Conservation (phyloP, 2,329 filamentous ascomycete species). For the Ophiostoma ips region DNA sequence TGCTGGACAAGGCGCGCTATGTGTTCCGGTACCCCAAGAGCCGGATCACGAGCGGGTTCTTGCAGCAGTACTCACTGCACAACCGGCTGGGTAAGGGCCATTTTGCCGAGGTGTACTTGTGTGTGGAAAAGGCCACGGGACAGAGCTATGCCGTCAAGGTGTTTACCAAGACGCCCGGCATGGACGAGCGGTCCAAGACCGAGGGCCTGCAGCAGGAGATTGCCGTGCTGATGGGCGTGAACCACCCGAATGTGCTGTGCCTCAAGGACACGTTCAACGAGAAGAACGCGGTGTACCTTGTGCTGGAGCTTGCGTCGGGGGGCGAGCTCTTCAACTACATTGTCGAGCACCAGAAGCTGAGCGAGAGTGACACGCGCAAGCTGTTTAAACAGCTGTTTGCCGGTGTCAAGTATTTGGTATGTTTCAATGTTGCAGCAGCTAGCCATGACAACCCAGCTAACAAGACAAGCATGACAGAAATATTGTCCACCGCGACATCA, state of each 20-base stretch:
- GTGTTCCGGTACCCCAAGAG: slow-evolving; percentile 80
- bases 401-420: slow-evolving; percentile 70
- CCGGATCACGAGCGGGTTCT: slow-evolving; percentile 61
- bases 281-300: slow-evolving; percentile 74
- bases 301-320: slow-evolving; percentile 79
- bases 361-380: slow-evolving; percentile 70
- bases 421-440: too few relatives aligned
- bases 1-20: slow-evolving; percentile 74
- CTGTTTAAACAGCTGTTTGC: slow-evolving; percentile 87
- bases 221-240: slow-evolving; percentile 91
- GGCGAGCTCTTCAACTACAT: slow-evolving; percentile 96
- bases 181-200: slow-evolving; percentile 69
- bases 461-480: slow-evolving; percentile 65
- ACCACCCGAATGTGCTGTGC: slow-evolving; percentile 82
- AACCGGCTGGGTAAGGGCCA: slow-evolving; percentile 88
- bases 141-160: slow-evolving; percentile 84
- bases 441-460: too few relatives aligned
- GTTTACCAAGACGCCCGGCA: slow-evolving; percentile 73
- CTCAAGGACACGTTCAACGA: slow-evolving; percentile 94
- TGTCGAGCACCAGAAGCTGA: slow-evolving; percentile 76
- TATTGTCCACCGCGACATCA: slow-evolving; percentile 95
- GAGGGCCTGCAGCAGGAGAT: slow-evolving; percentile 91
- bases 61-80: slow-evolving; percentile 71
- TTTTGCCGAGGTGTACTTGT: slow-evolving; percentile 87
- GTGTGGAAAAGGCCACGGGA: slow-evolving; percentile 73